Evolutionary conservation across 192 early-diverging fungal species (phyloP).

Genomic region (Diversispora eburnea): DNA sequence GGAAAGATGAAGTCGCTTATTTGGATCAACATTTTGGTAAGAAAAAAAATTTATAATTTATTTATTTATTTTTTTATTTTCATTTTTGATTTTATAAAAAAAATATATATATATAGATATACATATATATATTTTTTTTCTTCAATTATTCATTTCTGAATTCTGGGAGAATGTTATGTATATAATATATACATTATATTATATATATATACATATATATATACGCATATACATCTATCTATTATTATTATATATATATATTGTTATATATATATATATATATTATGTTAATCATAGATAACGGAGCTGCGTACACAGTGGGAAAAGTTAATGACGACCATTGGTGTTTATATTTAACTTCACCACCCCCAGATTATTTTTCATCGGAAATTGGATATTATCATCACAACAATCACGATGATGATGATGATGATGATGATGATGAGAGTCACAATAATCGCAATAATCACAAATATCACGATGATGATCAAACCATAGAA

Average conservation of each 20-base stretch:
- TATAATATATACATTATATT: no score
- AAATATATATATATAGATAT: neutral
- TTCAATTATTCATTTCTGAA: neutral
- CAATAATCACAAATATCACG: conserved; percentile 30
- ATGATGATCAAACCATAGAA: conserved; percentile 84
- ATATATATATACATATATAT: no score
- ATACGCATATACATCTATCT: no score
- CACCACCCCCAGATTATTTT: conserved; percentile 55
- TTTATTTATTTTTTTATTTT: neutral
- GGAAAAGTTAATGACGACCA: conserved; percentile 94
- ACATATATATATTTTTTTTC: neutral
- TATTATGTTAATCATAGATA: conserved; percentile 33
- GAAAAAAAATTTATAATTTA: neutral
- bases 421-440: conserved; percentile 44
- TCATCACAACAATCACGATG: neutral
- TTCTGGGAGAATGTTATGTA: neutral
- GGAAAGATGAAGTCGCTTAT: conserved; percentile 84
- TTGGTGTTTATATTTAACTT: conserved; percentile 91
- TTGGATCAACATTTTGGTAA: conserved; percentile 64
- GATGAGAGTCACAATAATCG: conserved; percentile 18
- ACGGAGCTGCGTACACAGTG: conserved; percentile 83
- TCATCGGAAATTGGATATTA: conserved; percentile 29
- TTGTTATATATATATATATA: no score
- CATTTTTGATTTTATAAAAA: no score
- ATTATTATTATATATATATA: no score